Conservation (phyloP, 768 basidiomycete species). For the Podaxis sp. region DNA sequence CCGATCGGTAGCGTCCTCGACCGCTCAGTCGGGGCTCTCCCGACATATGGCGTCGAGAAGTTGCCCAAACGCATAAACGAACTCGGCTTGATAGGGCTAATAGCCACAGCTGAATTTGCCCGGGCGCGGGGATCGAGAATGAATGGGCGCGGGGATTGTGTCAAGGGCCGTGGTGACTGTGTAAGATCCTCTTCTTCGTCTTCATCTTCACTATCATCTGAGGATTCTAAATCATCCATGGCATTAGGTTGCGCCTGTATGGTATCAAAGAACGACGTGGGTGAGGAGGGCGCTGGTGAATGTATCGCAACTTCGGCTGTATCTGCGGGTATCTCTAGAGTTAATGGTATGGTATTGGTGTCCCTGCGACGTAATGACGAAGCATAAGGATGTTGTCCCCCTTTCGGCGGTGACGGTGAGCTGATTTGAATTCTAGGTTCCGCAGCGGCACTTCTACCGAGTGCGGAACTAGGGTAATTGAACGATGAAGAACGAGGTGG, state of each 20-base stretch:
- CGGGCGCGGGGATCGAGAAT: conserved; percentile 35
- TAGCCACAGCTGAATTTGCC: conserved; percentile 34
- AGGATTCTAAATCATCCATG: conserved; percentile 71
- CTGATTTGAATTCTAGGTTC: conserved; percentile 34
- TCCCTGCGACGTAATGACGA: conserved; percentile 29
- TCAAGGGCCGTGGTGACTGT: conserved; percentile 18
- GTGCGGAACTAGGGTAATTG: conserved; percentile 20
- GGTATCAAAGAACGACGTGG: conserved; percentile 72
- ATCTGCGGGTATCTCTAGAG: conserved; percentile 46
- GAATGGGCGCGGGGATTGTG: conserved; percentile 19
- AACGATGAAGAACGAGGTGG: conserved; percentile 22
- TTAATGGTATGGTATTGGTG: conserved; percentile 24
- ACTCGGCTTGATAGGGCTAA: conserved; percentile 29
- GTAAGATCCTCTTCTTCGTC: conserved; percentile 34
- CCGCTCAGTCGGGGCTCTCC: conserved; percentile 33
- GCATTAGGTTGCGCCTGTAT: conserved; percentile 69
- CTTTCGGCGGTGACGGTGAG: conserved; percentile 38
- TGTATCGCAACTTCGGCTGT: conserved; percentile 36
- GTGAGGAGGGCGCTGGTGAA: conserved; percentile 63
- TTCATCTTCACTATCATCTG: conserved; percentile 45
- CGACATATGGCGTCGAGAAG: conserved; percentile 65
- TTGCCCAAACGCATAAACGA: conserved; percentile 66
- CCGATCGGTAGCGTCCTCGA: conserved; percentile 26
- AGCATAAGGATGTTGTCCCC: conserved; percentile 33
- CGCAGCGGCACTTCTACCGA: conserved; percentile 13